Evolutionary conservation across 352 stramenopile species (phyloP).

Genomic region (Phytophthora uliginosa): DNA sequence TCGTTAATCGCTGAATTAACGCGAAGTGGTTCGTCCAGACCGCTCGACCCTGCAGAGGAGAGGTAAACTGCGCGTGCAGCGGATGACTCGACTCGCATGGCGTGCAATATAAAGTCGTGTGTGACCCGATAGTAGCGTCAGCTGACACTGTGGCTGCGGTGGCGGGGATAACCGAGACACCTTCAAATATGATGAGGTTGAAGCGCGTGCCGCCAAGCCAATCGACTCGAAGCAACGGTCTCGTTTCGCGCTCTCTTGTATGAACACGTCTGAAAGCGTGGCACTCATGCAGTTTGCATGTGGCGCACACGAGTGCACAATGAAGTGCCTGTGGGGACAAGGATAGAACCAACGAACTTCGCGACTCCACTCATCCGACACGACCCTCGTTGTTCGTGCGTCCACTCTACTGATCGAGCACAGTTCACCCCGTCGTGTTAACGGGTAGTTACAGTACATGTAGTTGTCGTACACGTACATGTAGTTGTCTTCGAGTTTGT

Average conservation of each 20-base stretch:
- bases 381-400: not conserved
- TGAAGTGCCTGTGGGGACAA: not conserved
- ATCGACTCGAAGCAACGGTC: not conserved
- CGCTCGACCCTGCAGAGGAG: not conserved
- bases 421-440: not conserved
- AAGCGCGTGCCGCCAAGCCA: slow-evolving; percentile 16
- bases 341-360: not conserved
- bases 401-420: not conserved
- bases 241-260: not conserved
- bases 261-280: too few relatives aligned
- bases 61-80: slow-evolving; percentile 14
- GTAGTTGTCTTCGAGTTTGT: too few relatives aligned
- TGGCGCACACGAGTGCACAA: too few relatives aligned
- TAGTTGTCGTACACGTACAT: too few relatives aligned
- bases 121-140: not conserved
- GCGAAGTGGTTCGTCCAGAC: slow-evolving; percentile 13
- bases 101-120: slow-evolving; percentile 16
- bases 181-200: not conserved
- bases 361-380: not conserved
- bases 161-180: not conserved
- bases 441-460: too few relatives aligned
- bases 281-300: too few relatives aligned
- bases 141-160: not conserved
- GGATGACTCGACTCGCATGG: slow-evolving; percentile 10
- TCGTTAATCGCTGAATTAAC: slow-evolving; percentile 25